A percentile compares a stretch with the other conserved stretches of the same genome.
phyloP scores from a whole-genome alignment of 2,329 filamentous ascomycete genomes.

The Colletotrichum sp. region DNA sequence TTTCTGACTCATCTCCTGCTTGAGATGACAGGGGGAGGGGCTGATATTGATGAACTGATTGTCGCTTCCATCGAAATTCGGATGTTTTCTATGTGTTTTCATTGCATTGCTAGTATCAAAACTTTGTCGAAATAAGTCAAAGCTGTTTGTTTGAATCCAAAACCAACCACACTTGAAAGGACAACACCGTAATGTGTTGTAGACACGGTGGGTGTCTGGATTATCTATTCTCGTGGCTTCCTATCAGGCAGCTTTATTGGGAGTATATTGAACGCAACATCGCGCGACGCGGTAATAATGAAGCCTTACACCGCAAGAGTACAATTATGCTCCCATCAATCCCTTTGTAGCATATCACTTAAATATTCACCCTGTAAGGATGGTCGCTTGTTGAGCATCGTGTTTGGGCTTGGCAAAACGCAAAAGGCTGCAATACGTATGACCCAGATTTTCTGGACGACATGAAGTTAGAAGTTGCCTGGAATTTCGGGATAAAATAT shows the following conservation, averaged over 20 bases:
- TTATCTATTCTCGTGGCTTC: neutral
- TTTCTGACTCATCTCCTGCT: neutral
- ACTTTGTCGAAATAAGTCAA: neutral
- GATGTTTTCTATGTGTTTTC: neutral
- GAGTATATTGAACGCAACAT: neutral
- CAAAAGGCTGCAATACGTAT: neutral
- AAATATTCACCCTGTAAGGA: neutral
- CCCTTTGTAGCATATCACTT: neutral
- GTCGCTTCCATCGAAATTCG: neutral
- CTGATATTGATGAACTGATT: neutral
- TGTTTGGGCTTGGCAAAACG: neutral
- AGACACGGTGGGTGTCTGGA: fast-evolving
- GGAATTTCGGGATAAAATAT: neutral
- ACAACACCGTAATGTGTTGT: neutral
- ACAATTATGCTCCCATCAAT: neutral
- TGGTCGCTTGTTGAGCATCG: neutral
- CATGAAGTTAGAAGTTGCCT: neutral
- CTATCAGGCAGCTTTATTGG: neutral
- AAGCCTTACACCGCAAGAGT: fast-evolving
- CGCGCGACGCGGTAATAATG: neutral
- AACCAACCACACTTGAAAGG: neutral
- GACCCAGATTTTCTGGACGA: neutral
- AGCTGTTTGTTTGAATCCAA: neutral
- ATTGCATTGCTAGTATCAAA: neutral
- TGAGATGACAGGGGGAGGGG: neutral